phyloP scores from a whole-genome alignment of 1,284 basidiomycete species.

The Cutaneotrichosporon sp. region DNA sequence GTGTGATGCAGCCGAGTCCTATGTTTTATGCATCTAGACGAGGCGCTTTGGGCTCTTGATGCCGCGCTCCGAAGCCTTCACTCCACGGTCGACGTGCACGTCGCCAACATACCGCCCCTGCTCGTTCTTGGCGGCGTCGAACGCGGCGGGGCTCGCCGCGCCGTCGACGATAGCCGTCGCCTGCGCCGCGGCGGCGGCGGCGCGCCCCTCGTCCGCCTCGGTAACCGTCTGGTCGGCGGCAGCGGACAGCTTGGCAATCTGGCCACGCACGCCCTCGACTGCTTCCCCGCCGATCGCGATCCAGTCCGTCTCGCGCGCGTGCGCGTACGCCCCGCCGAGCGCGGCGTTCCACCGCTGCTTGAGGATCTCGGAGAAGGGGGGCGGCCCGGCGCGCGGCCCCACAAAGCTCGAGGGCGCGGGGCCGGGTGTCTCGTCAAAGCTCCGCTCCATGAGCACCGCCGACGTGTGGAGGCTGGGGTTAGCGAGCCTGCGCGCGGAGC shows the following conservation, averaged over 20 bases:
- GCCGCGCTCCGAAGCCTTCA: constrained; percentile 10
- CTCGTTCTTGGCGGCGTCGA: neutral
- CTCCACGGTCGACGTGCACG: constrained; percentile 12
- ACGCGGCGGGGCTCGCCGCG: neutral
- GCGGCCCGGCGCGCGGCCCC: constrained; percentile 23
- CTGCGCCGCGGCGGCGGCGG: neutral
- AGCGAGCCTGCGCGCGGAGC: neutral
- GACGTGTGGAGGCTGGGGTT: constrained; percentile 9
- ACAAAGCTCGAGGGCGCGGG: constrained; percentile 37
- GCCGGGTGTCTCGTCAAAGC: constrained; percentile 33
- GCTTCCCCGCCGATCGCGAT: constrained; percentile 26
- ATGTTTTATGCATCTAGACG: constrained; percentile 22
- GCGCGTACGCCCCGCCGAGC: constrained; percentile 26
- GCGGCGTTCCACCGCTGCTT: constrained; percentile 44
- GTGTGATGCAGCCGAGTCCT: neutral
- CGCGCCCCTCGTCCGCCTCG: neutral
- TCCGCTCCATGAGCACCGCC: constrained; percentile 27
- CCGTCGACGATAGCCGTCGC: neutral
- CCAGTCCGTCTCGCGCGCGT: constrained; percentile 39
- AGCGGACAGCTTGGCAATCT: constrained; percentile 2
- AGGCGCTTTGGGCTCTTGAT: constrained; percentile 23
- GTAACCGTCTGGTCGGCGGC: constrained; percentile 1
- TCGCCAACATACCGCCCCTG: neutral
- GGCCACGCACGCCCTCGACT: constrained; percentile 10
- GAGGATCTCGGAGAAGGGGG: constrained; percentile 36